Evolutionary conservation across 2,329 filamentous ascomycete species (phyloP), one percentile per base, ranked within the genome.

Genomic region (Colletotrichum chrysophilum): DNA sequence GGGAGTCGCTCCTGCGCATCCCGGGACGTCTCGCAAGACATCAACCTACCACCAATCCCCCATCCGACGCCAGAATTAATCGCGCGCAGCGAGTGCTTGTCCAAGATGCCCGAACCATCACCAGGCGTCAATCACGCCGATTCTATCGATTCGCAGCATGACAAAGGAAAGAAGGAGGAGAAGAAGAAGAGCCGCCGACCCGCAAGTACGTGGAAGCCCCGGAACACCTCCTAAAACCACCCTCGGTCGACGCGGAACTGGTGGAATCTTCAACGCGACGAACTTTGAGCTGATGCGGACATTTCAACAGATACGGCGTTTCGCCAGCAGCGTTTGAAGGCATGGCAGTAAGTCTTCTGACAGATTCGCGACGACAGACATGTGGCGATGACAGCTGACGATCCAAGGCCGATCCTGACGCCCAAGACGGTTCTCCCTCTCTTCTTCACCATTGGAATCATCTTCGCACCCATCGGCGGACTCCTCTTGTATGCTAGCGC

Each of bases 241-340:
- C 55, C 13, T 64, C 66, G 56, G 67, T 28, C 13, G 61, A 60
- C n/a, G 36, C 64, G 75, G 72, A 76, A 77, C 48, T 30, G 36
- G 21, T 66, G 70, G 70, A 32, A 18, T 64, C 21, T 7, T 10
- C 36, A 24, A n/a, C 34, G 18, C 26, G 38, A 76, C 14, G 34
- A 48, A 9, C 3, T 34, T 12, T 32, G 60, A 68, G 56, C 78
- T 78, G 43, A 77, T 34, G 72, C 14, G 24, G 13, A 14, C 32
- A 21, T 24, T 36, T 65, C 21, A 67, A 71, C 82, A 98, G 95
- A 98, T 87, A 98, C 96, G 75, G 97, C 97, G 13, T 99, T 98
- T 84, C 92, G 97, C 81, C 97, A 99, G 84, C 97, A 99, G 86
- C 93, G 97, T 83, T 87, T 99, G 85, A 98, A 98, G 87, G 97